A percentile compares a stretch with the other conserved stretches of the same genome.
Evolutionary conservation across 23 red algal genomes (phyloP).

Genomic region (Agarophyton chilense): DNA sequence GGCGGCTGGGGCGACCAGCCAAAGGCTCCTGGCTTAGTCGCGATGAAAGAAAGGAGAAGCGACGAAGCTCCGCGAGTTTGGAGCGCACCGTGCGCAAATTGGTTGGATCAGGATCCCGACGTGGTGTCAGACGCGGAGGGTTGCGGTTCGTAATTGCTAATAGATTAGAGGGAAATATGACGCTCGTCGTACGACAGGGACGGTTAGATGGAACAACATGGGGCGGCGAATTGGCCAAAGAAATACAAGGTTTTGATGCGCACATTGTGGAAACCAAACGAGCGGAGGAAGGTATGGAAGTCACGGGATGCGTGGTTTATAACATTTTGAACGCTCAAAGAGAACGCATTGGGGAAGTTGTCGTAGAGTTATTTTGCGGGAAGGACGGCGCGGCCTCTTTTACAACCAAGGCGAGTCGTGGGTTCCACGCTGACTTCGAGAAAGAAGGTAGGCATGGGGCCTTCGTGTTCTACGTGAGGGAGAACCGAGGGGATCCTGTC

Average conservation of each 20-base stretch:
- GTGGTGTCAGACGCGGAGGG: neutral
- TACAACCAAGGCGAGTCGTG: constrained; percentile 18
- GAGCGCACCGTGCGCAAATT: neutral
- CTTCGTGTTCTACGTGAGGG: constrained; percentile 16
- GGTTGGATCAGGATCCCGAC: neutral
- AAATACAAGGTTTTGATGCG: constrained; percentile 21
- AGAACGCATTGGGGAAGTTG: constrained; percentile 23
- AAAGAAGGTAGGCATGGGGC: constrained; percentile 12
- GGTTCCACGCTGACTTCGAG: constrained; percentile 6
- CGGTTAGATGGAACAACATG: constrained; percentile 7
- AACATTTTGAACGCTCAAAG: constrained; percentile 33
- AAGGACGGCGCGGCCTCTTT: constrained; percentile 24
- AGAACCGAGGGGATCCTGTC: neutral
- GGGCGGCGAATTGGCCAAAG: constrained; percentile 7
- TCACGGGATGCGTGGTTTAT: constrained; percentile 30
- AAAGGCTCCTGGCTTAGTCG: neutral
- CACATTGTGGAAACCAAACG: constrained; percentile 9
- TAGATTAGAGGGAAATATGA: neutral
- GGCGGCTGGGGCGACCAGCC: neutral
- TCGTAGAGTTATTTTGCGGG: constrained; percentile 32
- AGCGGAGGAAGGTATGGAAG: neutral
- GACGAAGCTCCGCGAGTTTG: neutral
- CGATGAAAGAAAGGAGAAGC: neutral
- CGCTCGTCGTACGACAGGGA: neutral
- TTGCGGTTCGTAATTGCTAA: constrained; percentile 31